Percentiles rank a stretch among this genome's conserved stretches.
phyloP scores from a whole-genome alignment of 2,329 filamentous ascomycete genomes.

The Colletotrichum incanum region DNA sequence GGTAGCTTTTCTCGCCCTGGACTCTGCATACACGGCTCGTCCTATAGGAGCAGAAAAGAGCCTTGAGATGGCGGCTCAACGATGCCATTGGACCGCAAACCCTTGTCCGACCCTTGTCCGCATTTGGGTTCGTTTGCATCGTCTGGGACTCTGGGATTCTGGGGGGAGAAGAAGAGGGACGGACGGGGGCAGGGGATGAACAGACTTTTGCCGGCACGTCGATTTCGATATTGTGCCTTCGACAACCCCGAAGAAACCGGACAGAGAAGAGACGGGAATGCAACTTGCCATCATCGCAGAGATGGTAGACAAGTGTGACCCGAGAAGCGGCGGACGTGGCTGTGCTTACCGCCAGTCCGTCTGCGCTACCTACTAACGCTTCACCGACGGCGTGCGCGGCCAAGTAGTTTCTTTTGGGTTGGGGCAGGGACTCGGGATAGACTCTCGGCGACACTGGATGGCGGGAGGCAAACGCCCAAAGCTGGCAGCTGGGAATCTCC shows the following conservation, averaged over 20 bases:
- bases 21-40: conserved; percentile 50
- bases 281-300: conserved; percentile 8
- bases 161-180: conserved; percentile 9
- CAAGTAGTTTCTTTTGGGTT: conserved; percentile 32
- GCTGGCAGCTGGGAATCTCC: conserved; percentile 31
- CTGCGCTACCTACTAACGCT: conserved; percentile 13
- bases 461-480: conserved; percentile 18
- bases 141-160: conserved; percentile 29
- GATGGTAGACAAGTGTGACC: neutral
- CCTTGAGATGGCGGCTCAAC: conserved; percentile 28
- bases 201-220: conserved; percentile 18
- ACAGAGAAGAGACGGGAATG: neutral
- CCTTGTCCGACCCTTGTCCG: conserved; percentile 45
- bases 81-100: conserved; percentile 55
- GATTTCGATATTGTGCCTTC: conserved; percentile 22
- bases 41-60: conserved; percentile 50
- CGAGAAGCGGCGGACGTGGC: conserved; percentile 14
- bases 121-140: conserved; percentile 41
- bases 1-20: conserved; percentile 50
- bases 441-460: conserved; percentile 23
- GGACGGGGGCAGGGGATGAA: conserved; percentile 6
- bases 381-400: conserved; percentile 27
- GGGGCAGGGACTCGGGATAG: conserved; percentile 24
- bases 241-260: conserved; percentile 2
- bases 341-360: conserved; percentile 31